Base-by-base conservation (phyloP, 2,329 filamentous ascomycete genomes). In the Chaetomiaceae sp. region DNA sequence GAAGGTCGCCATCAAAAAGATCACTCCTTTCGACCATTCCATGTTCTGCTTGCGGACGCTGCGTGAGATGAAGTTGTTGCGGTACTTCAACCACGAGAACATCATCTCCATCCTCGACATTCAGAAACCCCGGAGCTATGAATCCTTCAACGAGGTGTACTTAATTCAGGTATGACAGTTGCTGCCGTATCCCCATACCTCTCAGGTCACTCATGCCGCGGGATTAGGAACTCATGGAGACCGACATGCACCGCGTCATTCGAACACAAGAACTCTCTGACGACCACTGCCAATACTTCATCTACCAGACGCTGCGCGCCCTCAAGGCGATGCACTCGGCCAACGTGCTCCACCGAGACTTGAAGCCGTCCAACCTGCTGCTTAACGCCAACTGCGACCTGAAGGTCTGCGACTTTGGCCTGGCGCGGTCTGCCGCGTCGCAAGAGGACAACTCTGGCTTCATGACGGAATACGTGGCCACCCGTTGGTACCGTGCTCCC, bases 401-500 rank as follows among this genome's bases (percentile, higher is more conserved):
- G 63, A 99, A 99, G 75, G 94, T 99, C 63, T 99, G 94, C 74
- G 94, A 99, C 71, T 99, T 99, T 67, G 94, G 94, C 67, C 83
- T 99, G 53, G 94, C 94, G 44, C 86, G 91, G 66, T 97, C 92
- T 9, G 94, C 94, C 11, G 94, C 94, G 8, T 96, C 92, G 9
- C 95, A 95, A 62, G 94, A 99, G 68, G 94, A 99, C 72, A 99
- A 99, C 75, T 96, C 92, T n/a, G 94, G 94, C 20, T 99, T 99
- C 82, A 99, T 99, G 94, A 99, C 94, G 14, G 94, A 99, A 95
- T 99, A 99, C 70, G 94, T 99, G 53, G 94, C 94, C 47, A 99
- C 94, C 42, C 86, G 94, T 66, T 99, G 94, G 94, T 99, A 99
- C 74, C 90, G 94, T 72, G 94, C 94, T 5, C 94, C 94, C 3